Percentiles rank a stretch among this genome's conserved stretches.
Evolutionary conservation across 768 basidiomycete genomes (phyloP).

Genomic region (Mycena filopes): DNA sequence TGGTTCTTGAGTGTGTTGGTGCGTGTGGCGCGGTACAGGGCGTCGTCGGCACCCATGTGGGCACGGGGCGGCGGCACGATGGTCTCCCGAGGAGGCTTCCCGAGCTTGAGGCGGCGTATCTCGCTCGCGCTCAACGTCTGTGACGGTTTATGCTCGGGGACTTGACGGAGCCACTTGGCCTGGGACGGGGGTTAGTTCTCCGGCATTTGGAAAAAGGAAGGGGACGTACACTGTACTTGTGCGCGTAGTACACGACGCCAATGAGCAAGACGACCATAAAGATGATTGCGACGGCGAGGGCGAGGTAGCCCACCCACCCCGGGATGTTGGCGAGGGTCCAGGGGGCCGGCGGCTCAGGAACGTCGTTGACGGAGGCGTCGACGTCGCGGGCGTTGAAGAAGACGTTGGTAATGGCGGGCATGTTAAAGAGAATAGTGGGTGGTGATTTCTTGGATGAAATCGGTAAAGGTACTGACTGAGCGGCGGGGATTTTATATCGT

Average conservation of each 20-base stretch:
- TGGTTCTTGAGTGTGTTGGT: background rate
- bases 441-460: background rate
- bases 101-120: background rate
- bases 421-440: background rate
- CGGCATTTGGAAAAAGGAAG: background rate
- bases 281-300: background rate
- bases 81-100: background rate
- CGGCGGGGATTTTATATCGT: background rate
- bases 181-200: too few relatives aligned
- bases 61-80: background rate
- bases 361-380: background rate
- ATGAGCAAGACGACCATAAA: background rate
- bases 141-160: background rate
- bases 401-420: background rate
- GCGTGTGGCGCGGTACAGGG: background rate
- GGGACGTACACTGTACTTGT: background rate
- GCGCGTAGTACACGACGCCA: too few relatives aligned
- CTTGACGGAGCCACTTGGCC: too few relatives aligned
- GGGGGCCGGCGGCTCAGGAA: too few relatives aligned
- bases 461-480: too few relatives aligned
- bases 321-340: background rate
- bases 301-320: background rate
- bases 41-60: background rate
- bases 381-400: background rate
- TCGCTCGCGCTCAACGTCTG: background rate